Evolutionary conservation across 768 basidiomycete species (phyloP).

Genomic region (Strobilomyces dryophilus): DNA sequence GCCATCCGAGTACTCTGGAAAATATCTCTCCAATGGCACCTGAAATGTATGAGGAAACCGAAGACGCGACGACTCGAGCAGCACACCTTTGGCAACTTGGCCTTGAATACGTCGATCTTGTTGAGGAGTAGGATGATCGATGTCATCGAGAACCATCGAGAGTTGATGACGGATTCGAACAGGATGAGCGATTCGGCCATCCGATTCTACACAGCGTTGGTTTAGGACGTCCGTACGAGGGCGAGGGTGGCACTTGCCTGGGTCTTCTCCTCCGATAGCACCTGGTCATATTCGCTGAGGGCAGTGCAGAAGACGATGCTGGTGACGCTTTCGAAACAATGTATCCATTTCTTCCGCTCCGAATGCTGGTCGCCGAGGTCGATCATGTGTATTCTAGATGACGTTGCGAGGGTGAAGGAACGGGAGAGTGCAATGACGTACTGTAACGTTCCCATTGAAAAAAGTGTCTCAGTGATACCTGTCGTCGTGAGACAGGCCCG

Average conservation of each 20-base stretch:
- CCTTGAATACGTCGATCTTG: constrained; percentile 76
- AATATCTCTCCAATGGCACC: constrained; percentile 75
- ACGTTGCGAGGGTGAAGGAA: not conserved
- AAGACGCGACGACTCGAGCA: rapidly evolving
- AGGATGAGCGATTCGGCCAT: constrained; percentile 72
- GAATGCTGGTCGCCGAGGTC: constrained; percentile 79
- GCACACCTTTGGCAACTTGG: constrained; percentile 54
- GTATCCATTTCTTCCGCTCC: constrained; percentile 81
- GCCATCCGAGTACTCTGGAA: constrained; percentile 59
- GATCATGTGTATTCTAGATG: constrained; percentile 59
- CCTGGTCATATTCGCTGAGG: constrained; percentile 73
- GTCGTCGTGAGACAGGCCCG: constrained; percentile 86
- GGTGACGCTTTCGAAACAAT: constrained; percentile 65
- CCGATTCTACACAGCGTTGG: constrained; percentile 47
- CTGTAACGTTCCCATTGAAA: constrained; percentile 66
- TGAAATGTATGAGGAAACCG: constrained; percentile 17
- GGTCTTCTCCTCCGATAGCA: constrained; percentile 53
- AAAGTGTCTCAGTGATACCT: constrained; percentile 87
- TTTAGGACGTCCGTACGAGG: not conserved
- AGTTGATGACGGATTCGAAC: constrained; percentile 77
- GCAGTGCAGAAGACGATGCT: constrained; percentile 76
- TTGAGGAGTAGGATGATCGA: constrained; percentile 67
- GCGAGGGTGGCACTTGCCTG: constrained; percentile 19
- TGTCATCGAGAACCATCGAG: constrained; percentile 68
- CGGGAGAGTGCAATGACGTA: constrained; percentile 26